Base-by-base conservation (phyloP, 352 stramenopile species). In the Pythium aristosporum region DNA sequence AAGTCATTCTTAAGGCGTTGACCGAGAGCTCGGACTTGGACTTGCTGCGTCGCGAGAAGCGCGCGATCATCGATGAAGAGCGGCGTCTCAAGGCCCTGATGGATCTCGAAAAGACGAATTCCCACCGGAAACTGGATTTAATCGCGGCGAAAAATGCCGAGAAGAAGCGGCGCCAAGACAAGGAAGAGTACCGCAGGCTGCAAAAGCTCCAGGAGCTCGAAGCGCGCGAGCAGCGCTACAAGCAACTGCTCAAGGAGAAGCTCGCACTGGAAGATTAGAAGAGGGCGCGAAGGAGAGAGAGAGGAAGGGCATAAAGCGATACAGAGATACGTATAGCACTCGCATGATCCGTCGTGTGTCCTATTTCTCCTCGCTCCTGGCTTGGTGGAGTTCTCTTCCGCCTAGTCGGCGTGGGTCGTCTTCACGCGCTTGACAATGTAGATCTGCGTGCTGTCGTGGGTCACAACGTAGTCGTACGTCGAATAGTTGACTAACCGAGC, bases 21-120 rank as follows among this genome's bases (percentile, higher is more conserved):
- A 91, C 86, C 0, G 91, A 98, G 63, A 89, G 82, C 18, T 89
- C 85, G 1, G 94, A 98, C 61, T 70, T 98, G 8, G 94, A 98
- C 53, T 71, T 92, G 28, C 69, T 98, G 42, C 87, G 94, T 2
- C 81, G 85, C 41, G 94, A 98, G 67, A 98, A 98, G 82, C 82
- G 92, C 21, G 91, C 92, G 5, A 98, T 98, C 61, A 90, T 98
- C 36, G 87, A 97, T 57, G 94, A 98, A 70, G 94, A 98, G 73
- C 91, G 92, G 56, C 87, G 94, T 3, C 64, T 98, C 37, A 97
- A 97, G 64, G 93, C 94, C 30, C 73, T 98, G 2, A 71, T 98
- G 54, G 91, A 98, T 63, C 79, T 98, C 0, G 93, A 98, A 58
- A 98, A 98, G 73, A 96, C 87, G 52, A 97, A 96, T 41, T 89